phyloP scores from a whole-genome alignment of 257 asterid genomes.

The Handroanthus guayacan region DNA sequence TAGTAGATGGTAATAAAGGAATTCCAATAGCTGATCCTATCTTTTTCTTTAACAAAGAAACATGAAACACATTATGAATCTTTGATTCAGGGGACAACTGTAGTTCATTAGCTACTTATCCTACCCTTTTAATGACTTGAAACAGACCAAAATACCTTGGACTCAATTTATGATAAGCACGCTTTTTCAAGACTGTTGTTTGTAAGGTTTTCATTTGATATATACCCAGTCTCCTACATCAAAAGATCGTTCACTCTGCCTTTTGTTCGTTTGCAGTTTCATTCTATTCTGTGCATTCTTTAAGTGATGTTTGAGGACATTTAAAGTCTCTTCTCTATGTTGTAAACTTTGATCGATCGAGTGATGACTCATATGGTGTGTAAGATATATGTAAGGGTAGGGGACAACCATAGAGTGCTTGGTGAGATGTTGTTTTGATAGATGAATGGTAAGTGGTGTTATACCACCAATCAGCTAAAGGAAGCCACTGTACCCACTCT shows the following conservation, averaged over 20 bases:
- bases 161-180: neutral
- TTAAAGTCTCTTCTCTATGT: no score
- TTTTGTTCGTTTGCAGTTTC: no score
- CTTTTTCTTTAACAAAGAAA: neutral
- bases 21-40: neutral
- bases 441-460: no score
- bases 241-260: no score
- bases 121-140: neutral
- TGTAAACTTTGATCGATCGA: no score
- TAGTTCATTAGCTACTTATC: neutral
- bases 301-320: no score
- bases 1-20: neutral
- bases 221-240: neutral
- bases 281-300: no score
- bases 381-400: no score
- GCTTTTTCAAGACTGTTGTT: neutral
- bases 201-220: neutral
- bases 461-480: neutral
- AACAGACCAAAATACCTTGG: neutral
- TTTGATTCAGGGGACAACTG: neutral
- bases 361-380: no score
- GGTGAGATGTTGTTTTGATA: no score
- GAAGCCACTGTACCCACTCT: no score
- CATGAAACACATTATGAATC: neutral
- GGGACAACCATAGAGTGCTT: no score